Evolutionary conservation across 768 basidiomycete species (phyloP).

Genomic region (Austroboletus festivus): DNA sequence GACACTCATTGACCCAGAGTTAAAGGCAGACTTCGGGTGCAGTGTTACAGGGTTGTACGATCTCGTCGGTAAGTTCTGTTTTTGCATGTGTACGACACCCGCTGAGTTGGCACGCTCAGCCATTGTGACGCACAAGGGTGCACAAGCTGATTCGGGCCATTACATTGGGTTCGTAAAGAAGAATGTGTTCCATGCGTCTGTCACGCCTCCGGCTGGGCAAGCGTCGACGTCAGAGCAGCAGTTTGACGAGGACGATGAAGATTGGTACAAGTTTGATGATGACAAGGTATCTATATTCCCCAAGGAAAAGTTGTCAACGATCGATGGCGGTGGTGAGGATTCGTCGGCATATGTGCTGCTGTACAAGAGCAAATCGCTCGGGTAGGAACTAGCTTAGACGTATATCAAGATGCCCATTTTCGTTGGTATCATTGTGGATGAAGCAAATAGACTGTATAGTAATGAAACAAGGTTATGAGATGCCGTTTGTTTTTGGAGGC

Average conservation of each 20-base stretch:
- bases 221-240: slow-evolving; percentile 14
- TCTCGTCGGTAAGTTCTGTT: slow-evolving; percentile 65
- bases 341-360: slow-evolving; percentile 86
- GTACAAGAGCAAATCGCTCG: slow-evolving; percentile 65
- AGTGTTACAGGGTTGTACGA: slow-evolving; percentile 87
- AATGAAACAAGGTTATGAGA: slow-evolving; percentile 10
- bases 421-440: slow-evolving; percentile 2
- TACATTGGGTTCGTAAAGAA: slow-evolving; percentile 92
- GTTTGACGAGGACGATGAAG: slow-evolving; percentile 60
- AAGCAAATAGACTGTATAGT: slow-evolving; percentile 2
- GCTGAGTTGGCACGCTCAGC: slow-evolving; percentile 42
- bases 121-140: slow-evolving; percentile 96
- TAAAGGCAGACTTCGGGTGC: slow-evolving; percentile 67
- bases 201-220: slow-evolving; percentile 2
- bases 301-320: slow-evolving; percentile 73
- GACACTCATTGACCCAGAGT: slow-evolving; percentile 55
- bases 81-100: too few relatives aligned
- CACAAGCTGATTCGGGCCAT: slow-evolving; percentile 92
- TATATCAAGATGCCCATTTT: slow-evolving; percentile 3
- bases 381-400: too few relatives aligned
- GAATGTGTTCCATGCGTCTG: slow-evolving; percentile 53
- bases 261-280: slow-evolving; percentile 97
- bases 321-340: slow-evolving; percentile 93
- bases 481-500: slow-evolving; percentile 23
- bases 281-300: slow-evolving; percentile 89